Conservation (phyloP, 805 yeast genomes). For the Nakazawaea molendinolei region DNA sequence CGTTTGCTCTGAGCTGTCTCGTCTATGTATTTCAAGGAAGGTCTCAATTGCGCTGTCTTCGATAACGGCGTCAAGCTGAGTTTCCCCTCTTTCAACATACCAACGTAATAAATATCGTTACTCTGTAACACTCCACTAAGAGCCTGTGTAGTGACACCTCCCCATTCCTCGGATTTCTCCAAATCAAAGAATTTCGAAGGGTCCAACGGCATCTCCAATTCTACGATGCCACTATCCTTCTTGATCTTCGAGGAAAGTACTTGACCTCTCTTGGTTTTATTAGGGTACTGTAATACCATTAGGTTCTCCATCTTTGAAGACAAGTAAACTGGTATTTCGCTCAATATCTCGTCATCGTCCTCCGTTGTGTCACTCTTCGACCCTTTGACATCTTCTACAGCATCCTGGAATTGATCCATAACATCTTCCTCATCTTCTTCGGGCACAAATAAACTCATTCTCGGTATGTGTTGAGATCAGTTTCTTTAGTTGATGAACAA, state of each 20-base stretch:
- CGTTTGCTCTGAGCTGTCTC: constrained; percentile 35
- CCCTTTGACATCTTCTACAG: constrained; percentile 13
- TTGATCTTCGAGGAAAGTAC: constrained; percentile 48
- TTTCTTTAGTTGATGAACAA: neutral
- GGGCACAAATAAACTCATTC: constrained; percentile 25
- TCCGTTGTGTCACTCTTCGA: constrained; percentile 23
- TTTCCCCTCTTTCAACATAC: constrained; percentile 31
- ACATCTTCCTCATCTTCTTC: constrained; percentile 27
- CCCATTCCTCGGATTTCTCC: constrained; percentile 59
- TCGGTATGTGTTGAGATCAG: neutral
- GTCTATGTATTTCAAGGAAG: constrained; percentile 76
- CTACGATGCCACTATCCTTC: constrained; percentile 55
- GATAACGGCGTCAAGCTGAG: constrained; percentile 60
- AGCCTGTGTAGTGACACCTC: constrained; percentile 50
- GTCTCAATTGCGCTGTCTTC: constrained; percentile 70
- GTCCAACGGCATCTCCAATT: constrained; percentile 71
- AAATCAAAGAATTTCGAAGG: constrained; percentile 62
- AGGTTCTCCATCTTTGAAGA: constrained; percentile 21
- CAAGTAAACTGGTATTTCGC: constrained; percentile 53
- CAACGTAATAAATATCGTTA: constrained; percentile 46
- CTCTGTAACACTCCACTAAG: constrained; percentile 63
- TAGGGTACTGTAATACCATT: constrained; percentile 54
- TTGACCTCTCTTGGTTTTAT: constrained; percentile 38
- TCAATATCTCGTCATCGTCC: constrained; percentile 54
- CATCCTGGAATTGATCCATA: constrained; percentile 3